Base-by-base conservation (phyloP, 306 rosid genomes). In the Pterocarpus macrocarpus region DNA sequence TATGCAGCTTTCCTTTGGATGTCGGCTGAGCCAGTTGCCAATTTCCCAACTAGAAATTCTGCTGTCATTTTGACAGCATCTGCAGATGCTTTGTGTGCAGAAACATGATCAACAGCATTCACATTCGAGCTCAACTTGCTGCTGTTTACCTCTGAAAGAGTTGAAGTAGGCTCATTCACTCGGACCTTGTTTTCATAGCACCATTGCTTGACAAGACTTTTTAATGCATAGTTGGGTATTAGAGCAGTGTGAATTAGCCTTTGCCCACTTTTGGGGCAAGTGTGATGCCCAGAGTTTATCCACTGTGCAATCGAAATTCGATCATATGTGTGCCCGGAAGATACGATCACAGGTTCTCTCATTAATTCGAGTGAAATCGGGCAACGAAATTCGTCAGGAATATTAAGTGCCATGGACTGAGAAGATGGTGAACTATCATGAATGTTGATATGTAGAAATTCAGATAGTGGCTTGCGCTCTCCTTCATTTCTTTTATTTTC, bases 41-140 rank as follows among this genome's bases (percentile, higher is more conserved):
- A 82, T 84, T 95, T 95, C 64, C 99, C 99, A 22, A 95, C 99
- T 1, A 95, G 89, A 84, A 95, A 95, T 22, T 95, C 97, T 28
- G 97, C 94, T 63, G 97, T 92, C 91, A 95, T 91, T 90, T 92
- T 95, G 49, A 91, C 91, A 57, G 97, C 95, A 83, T 92, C 94
- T 30, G 64, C 44, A 39, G 93, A 90, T 34, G 92, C 87, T 85
- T 95, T 93, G 5, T 80, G 82, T 2, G 85, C 94, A 6, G 93
- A 91, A 32, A 91, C 87, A 67, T 91, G 95, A 78, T 93, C 97
- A 8, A 86, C 64, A 34, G 95, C 82, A 10, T 69, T 73, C 11
- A 84, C 88, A 0, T 79, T 69, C n/a, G 30, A 62, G 55, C 79
- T 82, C 56, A 71, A 73, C 66, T 72, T 87, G 30, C 61, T 86